Conservation (phyloP, 805 yeast genomes). For the Candida lessepsii region DNA sequence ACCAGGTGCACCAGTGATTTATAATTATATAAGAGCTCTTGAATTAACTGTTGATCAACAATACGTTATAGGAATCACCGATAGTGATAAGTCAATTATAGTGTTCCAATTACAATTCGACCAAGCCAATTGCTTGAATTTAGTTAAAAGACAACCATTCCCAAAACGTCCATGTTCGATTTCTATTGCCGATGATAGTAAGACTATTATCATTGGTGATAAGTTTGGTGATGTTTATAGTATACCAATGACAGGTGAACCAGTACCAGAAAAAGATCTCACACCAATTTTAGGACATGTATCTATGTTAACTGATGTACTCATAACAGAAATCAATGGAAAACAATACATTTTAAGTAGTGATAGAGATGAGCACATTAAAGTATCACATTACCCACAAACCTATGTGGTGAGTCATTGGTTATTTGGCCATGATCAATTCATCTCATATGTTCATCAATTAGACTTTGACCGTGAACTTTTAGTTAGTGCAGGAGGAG, state of each 20-base stretch:
- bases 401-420: constrained; percentile 76
- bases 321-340: constrained; percentile 37
- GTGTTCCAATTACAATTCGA: constrained; percentile 49
- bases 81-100: constrained; percentile 77
- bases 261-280: constrained; percentile 41
- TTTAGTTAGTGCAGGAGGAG: constrained; percentile 91
- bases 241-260: constrained; percentile 42
- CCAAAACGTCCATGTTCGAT: constrained; percentile 94
- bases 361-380: constrained; percentile 95
- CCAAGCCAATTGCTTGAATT: constrained; percentile 40
- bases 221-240: constrained; percentile 94
- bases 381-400: constrained; percentile 77
- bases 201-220: constrained; percentile 71
- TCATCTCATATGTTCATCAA: constrained; percentile 64
- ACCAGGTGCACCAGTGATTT: constrained; percentile 65
- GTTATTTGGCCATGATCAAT: constrained; percentile 84
- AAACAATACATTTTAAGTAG: constrained; percentile 66
- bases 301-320: constrained; percentile 86
- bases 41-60: constrained; percentile 49
- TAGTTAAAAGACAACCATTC: constrained; percentile 69
- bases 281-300: constrained; percentile 92
- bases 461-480: constrained; percentile 50
- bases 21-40: constrained; percentile 67
- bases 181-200: constrained; percentile 52
- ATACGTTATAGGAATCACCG: constrained; percentile 67